Percentiles rank a stretch among this genome's conserved stretches.
Conservation (phyloP, 768 basidiomycete species). For the Boletus tylopilopsis region DNA sequence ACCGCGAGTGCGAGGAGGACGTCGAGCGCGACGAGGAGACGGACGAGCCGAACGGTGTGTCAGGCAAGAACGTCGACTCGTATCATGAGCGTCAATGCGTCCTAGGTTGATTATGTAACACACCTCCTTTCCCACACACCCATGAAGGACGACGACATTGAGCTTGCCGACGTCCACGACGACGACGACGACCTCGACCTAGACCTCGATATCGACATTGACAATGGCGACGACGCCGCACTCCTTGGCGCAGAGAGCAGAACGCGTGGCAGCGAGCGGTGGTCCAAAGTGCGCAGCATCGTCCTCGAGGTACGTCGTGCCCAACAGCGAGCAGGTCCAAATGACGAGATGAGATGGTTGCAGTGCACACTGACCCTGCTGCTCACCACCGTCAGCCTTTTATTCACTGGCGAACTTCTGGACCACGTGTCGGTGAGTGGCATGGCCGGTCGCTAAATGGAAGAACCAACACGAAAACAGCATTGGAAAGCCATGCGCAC, state of each 20-base stretch:
- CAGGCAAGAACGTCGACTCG: not conserved
- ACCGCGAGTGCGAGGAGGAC: conserved; percentile 8
- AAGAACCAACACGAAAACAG: conserved; percentile 39
- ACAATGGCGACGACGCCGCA: conserved; percentile 37
- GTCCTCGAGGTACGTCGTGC: conserved; percentile 60
- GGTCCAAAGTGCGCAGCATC: conserved; percentile 58
- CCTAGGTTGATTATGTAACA: conserved; percentile 17
- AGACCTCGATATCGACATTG: not conserved
- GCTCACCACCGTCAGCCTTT: conserved; percentile 74
- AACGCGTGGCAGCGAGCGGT: conserved; percentile 33
- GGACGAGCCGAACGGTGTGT: not conserved
- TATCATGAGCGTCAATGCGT: conserved; percentile 29
- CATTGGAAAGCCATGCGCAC: conserved; percentile 86
- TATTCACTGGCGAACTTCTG: conserved; percentile 89
- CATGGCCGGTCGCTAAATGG: conserved; percentile 2
- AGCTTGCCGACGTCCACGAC: not conserved
- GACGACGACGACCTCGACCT: conserved; percentile 1
- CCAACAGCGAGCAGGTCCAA: not conserved
- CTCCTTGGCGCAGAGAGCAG: conserved; percentile 38
- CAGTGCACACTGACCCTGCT: conserved; percentile 88
- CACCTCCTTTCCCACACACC: not conserved
- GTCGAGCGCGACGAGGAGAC: conserved; percentile 13
- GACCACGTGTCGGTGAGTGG: conserved; percentile 78
- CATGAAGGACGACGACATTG: too few relatives aligned
- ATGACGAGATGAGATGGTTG: conserved; percentile 2